phyloP scores from a whole-genome alignment of 2,329 filamentous ascomycete species.

The Gnomoniopsis sp. region DNA sequence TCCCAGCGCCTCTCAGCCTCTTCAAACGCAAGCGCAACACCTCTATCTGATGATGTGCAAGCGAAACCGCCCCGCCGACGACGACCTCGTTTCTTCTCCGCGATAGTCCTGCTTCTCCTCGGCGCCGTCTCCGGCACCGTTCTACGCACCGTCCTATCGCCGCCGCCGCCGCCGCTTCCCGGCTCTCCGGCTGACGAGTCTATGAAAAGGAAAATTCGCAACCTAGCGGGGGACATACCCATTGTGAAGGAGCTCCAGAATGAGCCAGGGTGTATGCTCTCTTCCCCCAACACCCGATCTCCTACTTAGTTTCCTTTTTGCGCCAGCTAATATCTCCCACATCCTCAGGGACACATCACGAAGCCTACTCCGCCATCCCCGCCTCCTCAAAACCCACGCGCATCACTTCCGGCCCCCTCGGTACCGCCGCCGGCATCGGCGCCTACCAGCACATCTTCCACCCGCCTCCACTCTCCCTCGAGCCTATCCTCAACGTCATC shows the following conservation, averaged over 20 bases:
- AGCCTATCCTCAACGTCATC: constrained; percentile 41
- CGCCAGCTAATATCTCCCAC: neutral
- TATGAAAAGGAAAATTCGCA: constrained; percentile 37
- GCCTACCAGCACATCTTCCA: constrained; percentile 62
- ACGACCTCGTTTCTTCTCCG: constrained; percentile 25
- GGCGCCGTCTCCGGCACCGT: constrained; percentile 38
- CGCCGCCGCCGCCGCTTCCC: constrained; percentile 37
- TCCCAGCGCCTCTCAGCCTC: constrained; percentile 1
- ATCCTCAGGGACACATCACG: constrained; percentile 13
- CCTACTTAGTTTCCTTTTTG: neutral
- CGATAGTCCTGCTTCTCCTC: constrained; percentile 35
- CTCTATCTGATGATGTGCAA: neutral
- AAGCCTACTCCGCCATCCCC: neutral
- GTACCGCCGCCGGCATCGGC: constrained; percentile 38
- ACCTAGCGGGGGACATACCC: constrained; percentile 42
- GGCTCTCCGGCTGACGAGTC: constrained; percentile 39
- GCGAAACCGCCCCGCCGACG: constrained; percentile 18
- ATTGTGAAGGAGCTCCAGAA: constrained; percentile 43
- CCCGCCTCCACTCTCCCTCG: constrained; percentile 54
- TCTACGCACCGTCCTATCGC: constrained; percentile 37
- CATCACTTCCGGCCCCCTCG: constrained; percentile 40
- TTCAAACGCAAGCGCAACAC: neutral
- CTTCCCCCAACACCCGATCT: neutral
- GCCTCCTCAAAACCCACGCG: constrained; percentile 19
- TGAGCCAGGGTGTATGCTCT: constrained; percentile 32